These are phyloP conservation scores for Blastocystis sp. DNA, from an alignment of 352 stramenopile genomes.

Conservation along the genomic window DNA sequence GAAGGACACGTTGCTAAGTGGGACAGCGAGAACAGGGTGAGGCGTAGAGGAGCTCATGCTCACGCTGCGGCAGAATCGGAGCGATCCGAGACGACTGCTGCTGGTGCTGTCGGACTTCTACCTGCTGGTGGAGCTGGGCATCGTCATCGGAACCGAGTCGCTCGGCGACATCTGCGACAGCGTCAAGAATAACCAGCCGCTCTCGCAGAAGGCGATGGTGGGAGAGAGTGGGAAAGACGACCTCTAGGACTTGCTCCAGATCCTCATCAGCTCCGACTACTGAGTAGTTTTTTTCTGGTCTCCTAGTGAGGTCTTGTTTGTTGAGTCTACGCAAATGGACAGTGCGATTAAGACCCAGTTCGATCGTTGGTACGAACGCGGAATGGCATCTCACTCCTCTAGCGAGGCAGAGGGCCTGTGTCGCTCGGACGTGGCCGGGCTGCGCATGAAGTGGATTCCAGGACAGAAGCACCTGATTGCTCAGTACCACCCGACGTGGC, in stretches of 20 bases:
- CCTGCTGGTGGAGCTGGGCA: conserved; percentile 20
- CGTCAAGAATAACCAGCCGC: background rate
- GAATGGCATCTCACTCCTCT: background rate
- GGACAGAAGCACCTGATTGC: conserved; percentile 25
- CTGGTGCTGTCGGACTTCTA: conserved; percentile 22
- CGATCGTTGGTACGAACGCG: background rate
- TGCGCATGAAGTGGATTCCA: conserved; percentile 39
- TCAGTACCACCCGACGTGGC: conserved; percentile 46
- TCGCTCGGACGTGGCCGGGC: conserved; percentile 16
- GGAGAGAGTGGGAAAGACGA: background rate
- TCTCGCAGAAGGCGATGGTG: background rate
- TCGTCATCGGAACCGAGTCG: background rate
- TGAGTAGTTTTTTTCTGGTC: background rate
- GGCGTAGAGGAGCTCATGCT: conserved; percentile 1
- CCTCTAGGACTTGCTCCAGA: background rate
- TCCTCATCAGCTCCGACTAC: background rate
- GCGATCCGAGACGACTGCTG: background rate
- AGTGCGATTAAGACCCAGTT: conserved; percentile 29
- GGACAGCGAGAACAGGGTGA: background rate
- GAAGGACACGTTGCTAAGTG: conserved; percentile 14
- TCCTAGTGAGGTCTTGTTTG: background rate
- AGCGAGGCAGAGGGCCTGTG: conserved; percentile 19
- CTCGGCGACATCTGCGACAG: background rate
- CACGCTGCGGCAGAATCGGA: background rate
- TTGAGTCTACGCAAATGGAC: conserved; percentile 8